These are phyloP conservation scores for Wallacemonas sp. DNA, from an alignment of 208 protist species.

Conservation along the genomic window DNA sequence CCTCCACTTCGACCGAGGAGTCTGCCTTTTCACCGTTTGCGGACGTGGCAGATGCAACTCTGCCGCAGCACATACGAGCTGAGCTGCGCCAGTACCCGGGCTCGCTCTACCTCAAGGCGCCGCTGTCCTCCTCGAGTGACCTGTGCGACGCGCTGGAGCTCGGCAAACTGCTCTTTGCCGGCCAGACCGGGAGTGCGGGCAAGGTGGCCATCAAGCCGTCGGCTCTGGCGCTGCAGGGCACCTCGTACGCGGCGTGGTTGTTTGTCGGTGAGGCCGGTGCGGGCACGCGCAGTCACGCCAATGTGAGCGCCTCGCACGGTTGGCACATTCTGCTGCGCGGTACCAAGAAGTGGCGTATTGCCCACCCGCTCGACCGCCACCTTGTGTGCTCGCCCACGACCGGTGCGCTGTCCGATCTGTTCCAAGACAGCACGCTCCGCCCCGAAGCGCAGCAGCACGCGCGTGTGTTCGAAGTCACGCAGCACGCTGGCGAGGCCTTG, in stretches of 20 bases:
- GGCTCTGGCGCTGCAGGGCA: constrained; percentile 19
- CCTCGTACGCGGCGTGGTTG: constrained; percentile 28
- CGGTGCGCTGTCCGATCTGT: constrained; percentile 25
- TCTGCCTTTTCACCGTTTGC: no score
- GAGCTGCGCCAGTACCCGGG: background rate
- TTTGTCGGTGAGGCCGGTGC: constrained; percentile 25
- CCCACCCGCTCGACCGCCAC: constrained; percentile 40
- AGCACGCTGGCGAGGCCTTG: constrained; percentile 33
- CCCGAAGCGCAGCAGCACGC: constrained; percentile 26
- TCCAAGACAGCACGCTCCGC: background rate
- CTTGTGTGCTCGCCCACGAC: constrained; percentile 21
- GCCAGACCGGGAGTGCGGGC: background rate
- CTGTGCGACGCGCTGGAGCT: constrained; percentile 15
- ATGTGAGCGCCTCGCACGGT: constrained; percentile 33
- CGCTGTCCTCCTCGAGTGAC: constrained; percentile 9
- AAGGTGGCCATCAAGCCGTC: constrained; percentile 16
- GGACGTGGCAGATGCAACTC: no score
- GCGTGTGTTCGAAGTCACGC: constrained; percentile 29
- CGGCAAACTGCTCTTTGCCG: constrained; percentile 15
- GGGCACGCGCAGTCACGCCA: constrained; percentile 31
- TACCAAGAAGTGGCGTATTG: constrained; percentile 36
- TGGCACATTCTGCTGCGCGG: constrained; percentile 39
- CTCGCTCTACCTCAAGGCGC: constrained; percentile 22
- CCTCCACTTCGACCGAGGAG: background rate
- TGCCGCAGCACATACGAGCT: background rate